Percentiles rank a stretch among this genome's conserved stretches.
Evolutionary conservation across 176 grass and related monocot genomes (phyloP).

Genomic region (Juncus inflexus): DNA sequence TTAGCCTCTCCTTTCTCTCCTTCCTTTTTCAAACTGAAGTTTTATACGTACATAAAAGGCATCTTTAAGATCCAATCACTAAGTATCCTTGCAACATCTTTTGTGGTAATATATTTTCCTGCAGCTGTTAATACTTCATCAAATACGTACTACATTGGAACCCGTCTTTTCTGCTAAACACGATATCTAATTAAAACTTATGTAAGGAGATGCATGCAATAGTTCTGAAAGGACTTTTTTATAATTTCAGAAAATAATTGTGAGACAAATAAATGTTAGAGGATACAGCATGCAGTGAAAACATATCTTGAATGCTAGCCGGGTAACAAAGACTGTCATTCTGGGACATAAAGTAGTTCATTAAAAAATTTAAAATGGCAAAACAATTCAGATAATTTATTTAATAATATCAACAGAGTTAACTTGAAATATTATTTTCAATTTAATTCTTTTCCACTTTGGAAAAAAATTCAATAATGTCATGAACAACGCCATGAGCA

Average conservation of each 20-base stretch:
- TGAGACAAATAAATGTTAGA: too few species aligned
- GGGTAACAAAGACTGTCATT: too few species aligned
- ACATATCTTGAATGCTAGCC: too few species aligned
- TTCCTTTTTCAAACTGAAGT: slow-evolving; percentile 50
- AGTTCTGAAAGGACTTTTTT: too few species aligned
- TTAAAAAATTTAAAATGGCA: too few species aligned
- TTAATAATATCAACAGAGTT: neutral
- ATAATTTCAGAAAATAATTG: too few species aligned
- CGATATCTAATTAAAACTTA: slow-evolving; percentile 59
- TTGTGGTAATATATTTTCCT: slow-evolving; percentile 81
- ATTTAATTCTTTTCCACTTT: slow-evolving; percentile 81
- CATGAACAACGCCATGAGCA: slow-evolving; percentile 85
- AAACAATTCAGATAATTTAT: too few species aligned
- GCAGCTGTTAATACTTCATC: slow-evolving; percentile 83
- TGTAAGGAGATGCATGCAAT: slow-evolving; percentile 39
- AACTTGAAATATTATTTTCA: slow-evolving; percentile 80
- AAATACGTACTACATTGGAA: slow-evolving; percentile 75
- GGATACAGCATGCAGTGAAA: too few species aligned
- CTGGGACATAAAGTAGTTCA: neutral
- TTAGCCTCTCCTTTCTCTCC: slow-evolving; percentile 58
- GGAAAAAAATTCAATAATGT: slow-evolving; percentile 74
- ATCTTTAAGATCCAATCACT: slow-evolving; percentile 91
- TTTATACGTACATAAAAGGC: slow-evolving; percentile 79
- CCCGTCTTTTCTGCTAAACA: slow-evolving; percentile 89
- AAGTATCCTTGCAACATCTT: slow-evolving; percentile 84